Base-by-base conservation (phyloP, 169 alveolate genomes). In the Fabrea salina region DNA sequence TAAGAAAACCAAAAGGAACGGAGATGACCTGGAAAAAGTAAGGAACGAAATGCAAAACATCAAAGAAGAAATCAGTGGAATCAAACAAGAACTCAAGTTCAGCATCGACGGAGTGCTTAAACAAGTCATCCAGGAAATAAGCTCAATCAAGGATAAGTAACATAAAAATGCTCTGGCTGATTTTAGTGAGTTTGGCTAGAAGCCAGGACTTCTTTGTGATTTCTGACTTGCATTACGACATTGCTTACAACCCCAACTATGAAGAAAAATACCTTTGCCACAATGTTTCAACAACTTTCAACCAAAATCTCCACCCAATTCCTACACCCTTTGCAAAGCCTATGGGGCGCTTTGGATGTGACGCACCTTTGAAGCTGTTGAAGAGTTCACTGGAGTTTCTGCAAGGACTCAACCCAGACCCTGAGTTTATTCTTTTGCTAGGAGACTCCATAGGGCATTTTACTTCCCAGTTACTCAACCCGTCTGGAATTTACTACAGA, bases 371-470 rank as follows among this genome's bases (percentile, higher is more conserved):
- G 2, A 25, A 22, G 27, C 75, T 61, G 25, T 13, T 16, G 8
- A n/a, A n/a, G 1, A 19, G 8, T 1, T 1, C 75, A 0, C 13
- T 61, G 13, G 16, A 61, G 3, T 16, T 11, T 8, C 27, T 61
- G 75, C 11, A 25, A 61, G 49, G 13, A 32, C n/a, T 37, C 8
- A 25, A 61, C 47, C 75, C 75, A 16, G 37, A 61, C 54, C 75
- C 75, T 16, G 75, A 61, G 16, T 61, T 61, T 61, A 61, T 61
- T 35, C 37, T 61, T 13, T 13, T 61, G 13, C 27, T 61, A 61
- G 75, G 75, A 61, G 75, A 61, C 56, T 33, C 47, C 37, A 27
- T 61, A 13, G 47, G 37, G 22, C 75, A 61, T 35, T 61, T 61
- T 37, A 61, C 75, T 32, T 16, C 37, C 27, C 11, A 16, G 11